Base-by-base conservation (phyloP, 345 rosid species). In the Rhizophora apiculata region DNA sequence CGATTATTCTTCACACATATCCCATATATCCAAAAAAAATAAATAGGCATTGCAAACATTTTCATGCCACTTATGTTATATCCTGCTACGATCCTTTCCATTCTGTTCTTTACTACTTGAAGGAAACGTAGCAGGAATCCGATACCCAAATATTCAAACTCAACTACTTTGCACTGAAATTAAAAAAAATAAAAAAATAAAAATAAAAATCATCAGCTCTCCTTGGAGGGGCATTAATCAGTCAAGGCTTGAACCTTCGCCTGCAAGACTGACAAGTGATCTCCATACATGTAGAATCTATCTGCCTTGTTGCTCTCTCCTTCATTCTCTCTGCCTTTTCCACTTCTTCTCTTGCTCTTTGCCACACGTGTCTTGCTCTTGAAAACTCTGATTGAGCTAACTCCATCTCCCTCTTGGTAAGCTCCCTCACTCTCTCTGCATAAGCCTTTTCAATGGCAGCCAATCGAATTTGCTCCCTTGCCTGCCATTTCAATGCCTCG, bases 201-300 rank as follows among this genome's bases (percentile, higher is more conserved):
- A 31, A 31, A 31, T 30, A 31, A 62, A 11, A 8, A 36, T 8
- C 16, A 62, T 5, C 49, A 36, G 49, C 18, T 20, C 43, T 62
- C 16, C 48, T n/a, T 36, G 31, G 27, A 21, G 62, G 27, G 6
- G 2, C 16, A 36, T 10, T 20, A 21, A 58, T 60, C 21, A 30
- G 54, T 81, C 26, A 82, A 68, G 89, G 87, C 82, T 91, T 88
- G 82, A 95, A 92, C 80, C 87, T 87, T 77, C 90, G 96, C 75
- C 96, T 86, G 85, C 99, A 95, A 71, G 96, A 92, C 19, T 92
- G 99, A 72, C 99, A 95, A 79, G 99, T 95, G 84, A 92, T 86
- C 88, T 95, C 96, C 86, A 87, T 80, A 88, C 93, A 87, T 72
- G 86, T 67, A 61, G 90, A 82, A 85, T 89, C 98, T 2, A 82